These are phyloP conservation scores for Apiospora malaysiana DNA, from an alignment of 2,329 filamentous ascomycete genomes.

Conservation along the genomic window DNA sequence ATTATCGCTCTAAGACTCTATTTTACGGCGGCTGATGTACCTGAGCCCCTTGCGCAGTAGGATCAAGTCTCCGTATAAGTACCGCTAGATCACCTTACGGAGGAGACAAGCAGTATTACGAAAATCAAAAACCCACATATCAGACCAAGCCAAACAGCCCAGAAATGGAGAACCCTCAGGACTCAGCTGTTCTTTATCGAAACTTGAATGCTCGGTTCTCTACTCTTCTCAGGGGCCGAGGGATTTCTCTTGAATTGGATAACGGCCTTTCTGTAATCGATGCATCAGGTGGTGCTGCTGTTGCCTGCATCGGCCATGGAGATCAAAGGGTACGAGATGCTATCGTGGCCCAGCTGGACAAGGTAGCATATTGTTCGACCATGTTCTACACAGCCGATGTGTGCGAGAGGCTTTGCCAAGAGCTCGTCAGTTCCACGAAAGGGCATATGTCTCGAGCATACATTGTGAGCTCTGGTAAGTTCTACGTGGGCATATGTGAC, in stretches of 20 bases:
- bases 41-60: background rate
- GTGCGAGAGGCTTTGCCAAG: conserved; percentile 46
- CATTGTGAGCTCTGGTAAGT: conserved; percentile 43
- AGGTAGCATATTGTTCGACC: conserved; percentile 50
- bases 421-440: conserved; percentile 36
- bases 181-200: conserved; percentile 47
- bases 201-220: conserved; percentile 43
- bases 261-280: conserved; percentile 51
- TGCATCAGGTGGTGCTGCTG: conserved; percentile 52
- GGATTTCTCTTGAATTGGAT: conserved; percentile 46
- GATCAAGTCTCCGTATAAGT: background rate
- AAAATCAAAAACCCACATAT: background rate
- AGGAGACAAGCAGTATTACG: background rate
- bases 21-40: background rate
- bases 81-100: background rate
- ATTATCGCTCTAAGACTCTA: background rate
- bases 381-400: conserved; percentile 48
- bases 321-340: conserved; percentile 48
- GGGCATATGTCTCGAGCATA: conserved; percentile 43
- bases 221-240: conserved; percentile 40
- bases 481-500: background rate
- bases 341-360: conserved; percentile 46
- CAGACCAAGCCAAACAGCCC: background rate
- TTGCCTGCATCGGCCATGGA: conserved; percentile 53
- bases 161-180: conserved; percentile 21